These are phyloP conservation scores for Coemansia sp. DNA, from an alignment of 192 early-diverging fungal species.

Conservation along the genomic window DNA sequence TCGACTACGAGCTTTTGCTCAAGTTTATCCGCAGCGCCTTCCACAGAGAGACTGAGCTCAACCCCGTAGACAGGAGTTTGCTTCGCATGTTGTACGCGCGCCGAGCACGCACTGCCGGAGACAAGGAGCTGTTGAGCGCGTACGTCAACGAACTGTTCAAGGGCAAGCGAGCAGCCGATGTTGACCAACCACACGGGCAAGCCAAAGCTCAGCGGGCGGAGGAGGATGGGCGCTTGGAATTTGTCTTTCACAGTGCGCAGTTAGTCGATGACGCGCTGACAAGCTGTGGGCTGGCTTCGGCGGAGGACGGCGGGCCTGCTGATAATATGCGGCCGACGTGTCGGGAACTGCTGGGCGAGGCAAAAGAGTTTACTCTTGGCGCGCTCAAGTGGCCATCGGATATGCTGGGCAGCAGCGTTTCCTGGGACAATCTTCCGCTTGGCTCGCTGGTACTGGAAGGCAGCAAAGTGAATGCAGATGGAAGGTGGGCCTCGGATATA, in stretches of 20 bases:
- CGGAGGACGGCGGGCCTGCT: not conserved
- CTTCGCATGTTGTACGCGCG: constrained; percentile 2
- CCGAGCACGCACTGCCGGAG: not conserved
- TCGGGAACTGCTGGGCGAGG: constrained; percentile 8
- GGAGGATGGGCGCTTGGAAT: constrained; percentile 7
- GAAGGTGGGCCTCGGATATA: not conserved
- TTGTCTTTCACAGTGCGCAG: constrained; percentile 23
- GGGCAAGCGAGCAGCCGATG: not conserved
- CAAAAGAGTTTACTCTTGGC: constrained; percentile 10
- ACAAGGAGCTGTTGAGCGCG: not conserved
- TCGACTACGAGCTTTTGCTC: constrained; percentile 37
- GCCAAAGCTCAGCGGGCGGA: not conserved
- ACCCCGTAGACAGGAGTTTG: not conserved
- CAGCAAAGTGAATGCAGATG: not conserved
- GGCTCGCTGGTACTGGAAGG: not conserved
- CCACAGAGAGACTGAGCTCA: constrained; percentile 1
- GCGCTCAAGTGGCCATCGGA: constrained; percentile 41
- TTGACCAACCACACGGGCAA: no score
- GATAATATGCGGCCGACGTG: not conserved
- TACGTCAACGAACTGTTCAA: not conserved
- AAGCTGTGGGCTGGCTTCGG: not conserved
- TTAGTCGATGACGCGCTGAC: constrained; percentile 2
- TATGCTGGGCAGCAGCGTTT: constrained; percentile 26
- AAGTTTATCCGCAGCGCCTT: constrained; percentile 38
- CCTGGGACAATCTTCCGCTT: constrained; percentile 16